Evolutionary conservation across 1,139 yeast species (phyloP).

Genomic region (Debaryomycetaceae sp.): DNA sequence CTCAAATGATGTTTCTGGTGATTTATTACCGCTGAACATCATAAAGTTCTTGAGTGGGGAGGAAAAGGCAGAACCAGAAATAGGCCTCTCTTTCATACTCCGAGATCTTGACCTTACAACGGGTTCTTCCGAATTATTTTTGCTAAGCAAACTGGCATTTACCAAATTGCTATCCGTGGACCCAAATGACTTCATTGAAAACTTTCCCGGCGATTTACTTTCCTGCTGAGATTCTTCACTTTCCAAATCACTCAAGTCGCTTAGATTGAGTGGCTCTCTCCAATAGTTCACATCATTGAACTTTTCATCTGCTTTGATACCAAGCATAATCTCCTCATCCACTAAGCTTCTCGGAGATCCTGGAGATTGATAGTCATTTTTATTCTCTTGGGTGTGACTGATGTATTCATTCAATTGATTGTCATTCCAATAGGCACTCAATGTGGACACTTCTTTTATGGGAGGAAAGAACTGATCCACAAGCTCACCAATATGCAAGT

Average conservation of each 20-base stretch:
- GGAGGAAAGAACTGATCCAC: constrained; percentile 99
- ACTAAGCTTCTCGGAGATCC: constrained; percentile 22
- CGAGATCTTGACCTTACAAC: constrained; percentile 7
- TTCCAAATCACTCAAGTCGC: constrained; percentile 52
- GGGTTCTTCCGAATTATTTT: background rate
- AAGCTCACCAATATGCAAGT: constrained; percentile 85
- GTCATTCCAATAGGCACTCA: constrained; percentile 38
- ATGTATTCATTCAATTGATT: constrained; percentile 36
- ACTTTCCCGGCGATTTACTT: constrained; percentile 16
- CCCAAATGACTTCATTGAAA: constrained; percentile 14
- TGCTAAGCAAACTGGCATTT: background rate
- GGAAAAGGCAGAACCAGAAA: constrained; percentile 35
- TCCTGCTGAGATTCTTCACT: constrained; percentile 19
- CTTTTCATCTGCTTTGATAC: constrained; percentile 48
- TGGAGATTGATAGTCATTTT: constrained; percentile 15
- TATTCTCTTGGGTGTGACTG: constrained; percentile 9
- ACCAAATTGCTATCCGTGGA: constrained; percentile 2
- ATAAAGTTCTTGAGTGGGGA: constrained; percentile 45
- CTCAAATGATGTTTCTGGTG: constrained; percentile 2
- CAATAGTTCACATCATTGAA: constrained; percentile 88
- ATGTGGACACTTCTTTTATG: constrained; percentile 41
- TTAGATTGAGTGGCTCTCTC: constrained; percentile 77
- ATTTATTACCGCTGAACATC: constrained; percentile 27
- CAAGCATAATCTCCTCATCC: constrained; percentile 18
- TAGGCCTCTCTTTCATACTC: constrained; percentile 26